These are phyloP conservation scores for Taiozyma onychis DNA, from an alignment of 1,139 yeast species.

Conservation along the genomic window DNA sequence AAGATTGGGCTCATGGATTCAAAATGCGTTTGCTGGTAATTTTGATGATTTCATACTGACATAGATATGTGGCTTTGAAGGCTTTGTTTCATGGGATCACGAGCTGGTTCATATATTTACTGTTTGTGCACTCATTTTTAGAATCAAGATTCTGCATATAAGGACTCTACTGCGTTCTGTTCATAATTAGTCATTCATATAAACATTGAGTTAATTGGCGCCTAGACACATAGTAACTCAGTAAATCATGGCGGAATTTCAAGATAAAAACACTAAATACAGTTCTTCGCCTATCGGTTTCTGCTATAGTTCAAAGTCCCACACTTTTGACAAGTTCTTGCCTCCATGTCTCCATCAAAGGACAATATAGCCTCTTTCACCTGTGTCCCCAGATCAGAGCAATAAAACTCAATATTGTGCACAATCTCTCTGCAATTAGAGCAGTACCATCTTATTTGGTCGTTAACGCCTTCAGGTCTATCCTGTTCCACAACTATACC, in stretches of 20 bases:
- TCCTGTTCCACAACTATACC: slow-evolving; percentile 96
- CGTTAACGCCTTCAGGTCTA: slow-evolving; percentile 65
- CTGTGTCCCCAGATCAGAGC: slow-evolving; percentile 83
- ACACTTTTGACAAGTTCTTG: slow-evolving; percentile 71
- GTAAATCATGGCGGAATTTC: no score
- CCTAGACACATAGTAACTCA: no score
- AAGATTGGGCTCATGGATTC: slow-evolving; percentile 57
- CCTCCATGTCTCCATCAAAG: slow-evolving; percentile 57
- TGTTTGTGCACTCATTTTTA: not conserved
- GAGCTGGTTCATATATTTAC: not conserved
- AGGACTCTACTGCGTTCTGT: not conserved
- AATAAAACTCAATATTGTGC: slow-evolving; percentile 66
- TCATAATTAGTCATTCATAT: no score
- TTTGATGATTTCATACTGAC: slow-evolving; percentile 20
- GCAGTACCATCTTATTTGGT: slow-evolving; percentile 85
- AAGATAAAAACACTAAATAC: not conserved
- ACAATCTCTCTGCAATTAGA: slow-evolving; percentile 57
- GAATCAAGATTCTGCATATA: no score
- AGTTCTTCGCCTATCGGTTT: slow-evolving; percentile 33
- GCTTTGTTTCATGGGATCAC: no score
- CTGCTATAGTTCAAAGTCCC: slow-evolving; percentile 63
- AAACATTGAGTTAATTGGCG: no score
- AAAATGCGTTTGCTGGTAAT: slow-evolving; percentile 49
- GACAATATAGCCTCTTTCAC: slow-evolving; percentile 75
- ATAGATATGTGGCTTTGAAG: not conserved